Evolutionary conservation across 1,284 basidiomycete genomes (phyloP), one percentile per base, ranked within the genome.

Genomic region (Anthracocystis walkeri): DNA sequence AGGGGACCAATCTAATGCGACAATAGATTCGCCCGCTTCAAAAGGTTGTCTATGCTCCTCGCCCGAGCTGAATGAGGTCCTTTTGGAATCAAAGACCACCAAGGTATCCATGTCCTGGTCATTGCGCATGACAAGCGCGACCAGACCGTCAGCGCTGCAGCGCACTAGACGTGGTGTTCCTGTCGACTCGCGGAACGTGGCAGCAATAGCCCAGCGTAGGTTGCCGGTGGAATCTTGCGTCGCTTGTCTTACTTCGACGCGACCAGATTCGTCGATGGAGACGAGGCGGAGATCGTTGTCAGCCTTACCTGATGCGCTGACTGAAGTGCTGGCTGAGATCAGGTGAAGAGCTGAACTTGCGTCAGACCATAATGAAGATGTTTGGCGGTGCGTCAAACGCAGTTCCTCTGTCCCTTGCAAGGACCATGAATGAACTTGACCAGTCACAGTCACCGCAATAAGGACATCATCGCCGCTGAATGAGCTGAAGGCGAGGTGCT

Each of bases 51-150:
- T 33, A 38, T 76, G 54, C 46, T 77, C 74, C 38, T 67, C 87
- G 2, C 95, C 95, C 0, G 92, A 92, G 5, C 93, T 90, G 84
- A 97, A 97, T 84, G 95, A 93, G n/a, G 92, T 94, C 83, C 92
- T 92, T 66, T 92, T 92, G 0, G 93, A 95, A 85, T 97, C 93
- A 94, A 94, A 97, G 21, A 97, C 93, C 0, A 93, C 51, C 27
- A 75, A 42, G 14, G 63, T 58, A 21, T 63, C 52, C 14, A 29
- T 51, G 18, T 44, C 51, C 18, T 58, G 45, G 0, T 62, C 46
- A n/a, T 58, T 50, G 21, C 58, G 41, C 5, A 54, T 50, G 4
- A 58, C 51, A 7, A 62, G 46, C 2, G 68, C 68, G 18, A 71
- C 29, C 0, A 71, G 68, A 20, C 68, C 63, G 16, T 55, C 42